Conservation (phyloP, 345 rosid genomes). For the Angophora floribunda region DNA sequence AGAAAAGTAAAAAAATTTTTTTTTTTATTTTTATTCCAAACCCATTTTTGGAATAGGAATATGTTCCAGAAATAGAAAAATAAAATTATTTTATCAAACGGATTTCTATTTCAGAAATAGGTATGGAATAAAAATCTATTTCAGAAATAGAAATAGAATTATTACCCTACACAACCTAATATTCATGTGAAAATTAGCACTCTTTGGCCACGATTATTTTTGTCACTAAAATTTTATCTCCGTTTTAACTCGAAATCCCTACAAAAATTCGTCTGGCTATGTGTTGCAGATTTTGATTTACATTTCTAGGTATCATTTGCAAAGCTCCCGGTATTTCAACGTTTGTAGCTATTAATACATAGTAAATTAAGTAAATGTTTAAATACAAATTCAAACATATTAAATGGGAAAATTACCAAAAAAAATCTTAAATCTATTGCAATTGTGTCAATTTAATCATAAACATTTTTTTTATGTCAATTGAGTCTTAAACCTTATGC, state of each 20-base stretch:
- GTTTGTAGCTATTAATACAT: background rate
- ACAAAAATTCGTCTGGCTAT: background rate
- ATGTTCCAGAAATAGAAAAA: too few species aligned
- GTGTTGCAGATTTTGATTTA: background rate
- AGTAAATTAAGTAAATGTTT: too few species aligned
- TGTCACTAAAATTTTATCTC: background rate
- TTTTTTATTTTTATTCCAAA: too few species aligned
- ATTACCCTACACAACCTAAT: too few species aligned
- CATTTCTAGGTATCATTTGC: background rate
- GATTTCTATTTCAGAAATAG: too few species aligned
- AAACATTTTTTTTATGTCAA: background rate
- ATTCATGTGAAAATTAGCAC: background rate
- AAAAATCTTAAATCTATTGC: too few species aligned
- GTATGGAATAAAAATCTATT: too few species aligned
- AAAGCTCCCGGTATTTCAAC: background rate
- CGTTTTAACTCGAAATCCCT: background rate
- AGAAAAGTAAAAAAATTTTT: too few species aligned
- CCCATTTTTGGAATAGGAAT: too few species aligned
- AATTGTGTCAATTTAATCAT: background rate
- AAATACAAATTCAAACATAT: background rate
- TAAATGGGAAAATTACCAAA: background rate
- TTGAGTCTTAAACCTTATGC: background rate
- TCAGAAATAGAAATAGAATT: too few species aligned
- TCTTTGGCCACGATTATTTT: background rate
- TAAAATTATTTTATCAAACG: too few species aligned